Conservation (phyloP, 371 early-diverging fungal species). For the Batkoa obscura region DNA sequence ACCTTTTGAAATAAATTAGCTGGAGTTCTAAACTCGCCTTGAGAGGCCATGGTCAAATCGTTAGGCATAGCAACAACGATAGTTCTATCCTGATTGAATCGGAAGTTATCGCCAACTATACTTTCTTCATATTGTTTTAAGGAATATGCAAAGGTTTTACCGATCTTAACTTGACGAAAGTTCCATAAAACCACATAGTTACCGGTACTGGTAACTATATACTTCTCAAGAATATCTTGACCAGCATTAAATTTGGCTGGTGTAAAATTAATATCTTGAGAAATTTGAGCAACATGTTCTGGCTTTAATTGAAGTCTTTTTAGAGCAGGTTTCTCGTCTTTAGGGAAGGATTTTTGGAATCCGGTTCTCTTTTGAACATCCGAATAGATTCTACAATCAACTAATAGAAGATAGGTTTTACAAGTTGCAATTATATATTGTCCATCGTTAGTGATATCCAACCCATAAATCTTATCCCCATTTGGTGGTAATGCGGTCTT, state of each 20-base stretch:
- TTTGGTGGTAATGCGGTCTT: constrained; percentile 77
- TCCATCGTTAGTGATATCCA: constrained; percentile 83
- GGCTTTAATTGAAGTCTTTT: constrained; percentile 67
- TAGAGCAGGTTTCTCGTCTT: constrained; percentile 46
- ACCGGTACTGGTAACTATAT: constrained; percentile 74
- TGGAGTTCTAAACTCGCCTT: neutral
- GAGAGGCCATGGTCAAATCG: constrained; percentile 9
- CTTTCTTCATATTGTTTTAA: constrained; percentile 62
- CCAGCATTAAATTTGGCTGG: constrained; percentile 84
- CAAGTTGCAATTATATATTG: constrained; percentile 78
- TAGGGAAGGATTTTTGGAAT: constrained; percentile 40
- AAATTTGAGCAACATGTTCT: constrained; percentile 76
- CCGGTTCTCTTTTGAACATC: constrained; percentile 24
- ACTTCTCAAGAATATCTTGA: constrained; percentile 37
- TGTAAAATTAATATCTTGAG: constrained; percentile 53
- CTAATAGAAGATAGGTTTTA: constrained; percentile 63
- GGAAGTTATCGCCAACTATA: constrained; percentile 84
- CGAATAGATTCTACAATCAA: constrained; percentile 30
- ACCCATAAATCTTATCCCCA: constrained; percentile 71
- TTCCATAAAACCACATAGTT: constrained; percentile 89
- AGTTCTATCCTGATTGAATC: constrained; percentile 39
- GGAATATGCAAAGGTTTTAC: constrained; percentile 55
- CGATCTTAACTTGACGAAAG: constrained; percentile 56
- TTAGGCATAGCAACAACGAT: constrained; percentile 48
- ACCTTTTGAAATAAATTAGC: too few species aligned